A percentile compares a stretch with the other conserved stretches of the same genome.
Conservation (phyloP, 768 basidiomycete species). For the Trametes meyenii region DNA sequence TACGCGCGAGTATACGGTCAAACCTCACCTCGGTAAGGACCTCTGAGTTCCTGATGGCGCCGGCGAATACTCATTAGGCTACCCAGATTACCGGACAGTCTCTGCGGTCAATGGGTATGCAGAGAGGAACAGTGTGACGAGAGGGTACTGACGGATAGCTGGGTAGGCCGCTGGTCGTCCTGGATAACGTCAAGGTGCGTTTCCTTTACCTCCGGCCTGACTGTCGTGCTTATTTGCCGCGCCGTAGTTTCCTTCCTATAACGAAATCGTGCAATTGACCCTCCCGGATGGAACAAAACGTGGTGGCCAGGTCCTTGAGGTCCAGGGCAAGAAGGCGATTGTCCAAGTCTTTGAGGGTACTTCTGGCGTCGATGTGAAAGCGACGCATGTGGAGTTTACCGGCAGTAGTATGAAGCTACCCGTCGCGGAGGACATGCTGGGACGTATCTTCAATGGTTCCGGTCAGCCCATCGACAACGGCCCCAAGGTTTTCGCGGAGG, state of each 20-base stretch:
- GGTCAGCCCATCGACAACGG: conserved; percentile 98
- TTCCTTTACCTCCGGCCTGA: neutral
- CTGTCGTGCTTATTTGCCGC: conserved; percentile 8
- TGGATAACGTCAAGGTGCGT: conserved; percentile 96
- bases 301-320: conserved; percentile 97
- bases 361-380: conserved; percentile 94
- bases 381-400: conserved; percentile 97
- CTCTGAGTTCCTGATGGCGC: neutral
- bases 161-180: conserved; percentile 85
- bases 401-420: conserved; percentile 99
- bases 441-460: conserved; percentile 98
- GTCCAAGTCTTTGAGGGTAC: conserved; percentile 99
- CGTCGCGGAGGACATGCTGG: conserved; percentile 98
- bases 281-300: conserved; percentile 94
- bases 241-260: conserved; percentile 90
- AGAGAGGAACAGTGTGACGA: neutral
- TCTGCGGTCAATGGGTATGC: conserved; percentile 94
- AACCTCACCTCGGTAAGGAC: conserved; percentile 81
- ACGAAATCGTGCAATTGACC: conserved; percentile 96
- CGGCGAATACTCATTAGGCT: conserved; percentile 2
- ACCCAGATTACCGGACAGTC: conserved; percentile 93
- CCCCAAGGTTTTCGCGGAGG: conserved; percentile 98
- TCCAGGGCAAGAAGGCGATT: conserved; percentile 98
- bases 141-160: neutral
- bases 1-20: conserved; percentile 83